These are phyloP conservation scores for Asterophora lycoperdoides DNA, from an alignment of 768 basidiomycete genomes.

Conservation along the genomic window DNA sequence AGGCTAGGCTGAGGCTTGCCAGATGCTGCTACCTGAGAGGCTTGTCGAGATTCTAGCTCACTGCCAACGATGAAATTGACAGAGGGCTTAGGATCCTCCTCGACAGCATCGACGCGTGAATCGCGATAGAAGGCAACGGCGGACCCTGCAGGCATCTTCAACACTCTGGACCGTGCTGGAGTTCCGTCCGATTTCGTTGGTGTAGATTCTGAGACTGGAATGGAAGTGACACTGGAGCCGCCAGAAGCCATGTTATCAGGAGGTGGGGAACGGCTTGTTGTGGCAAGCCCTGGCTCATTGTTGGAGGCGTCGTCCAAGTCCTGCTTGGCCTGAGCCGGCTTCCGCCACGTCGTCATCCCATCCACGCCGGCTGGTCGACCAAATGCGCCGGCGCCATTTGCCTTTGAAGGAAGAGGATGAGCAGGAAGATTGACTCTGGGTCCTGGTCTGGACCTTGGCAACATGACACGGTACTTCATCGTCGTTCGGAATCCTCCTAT, in stretches of 20 bases:
- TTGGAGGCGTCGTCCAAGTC: conserved; percentile 17
- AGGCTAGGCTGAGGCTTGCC: conserved; percentile 21
- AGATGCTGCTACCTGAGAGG: conserved; percentile 17
- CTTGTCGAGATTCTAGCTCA: conserved; percentile 50
- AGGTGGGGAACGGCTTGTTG: conserved; percentile 65
- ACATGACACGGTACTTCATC: conserved; percentile 34
- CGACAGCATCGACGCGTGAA: conserved; percentile 48
- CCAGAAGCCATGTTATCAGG: conserved; percentile 41
- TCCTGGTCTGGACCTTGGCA: conserved; percentile 34
- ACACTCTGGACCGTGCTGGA: conserved; percentile 43
- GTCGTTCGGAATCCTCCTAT: conserved; percentile 33
- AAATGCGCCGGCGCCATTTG: conserved; percentile 34
- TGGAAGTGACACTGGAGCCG: conserved; percentile 23
- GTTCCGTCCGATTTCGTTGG: conserved; percentile 27
- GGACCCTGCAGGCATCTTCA: conserved; percentile 69
- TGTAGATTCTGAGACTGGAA: conserved; percentile 27
- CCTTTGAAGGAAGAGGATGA: conserved; percentile 17
- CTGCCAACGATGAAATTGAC: conserved; percentile 80
- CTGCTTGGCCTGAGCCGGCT: conserved; percentile 22
- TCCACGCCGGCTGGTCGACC: conserved; percentile 40
- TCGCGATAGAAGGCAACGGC: conserved; percentile 72
- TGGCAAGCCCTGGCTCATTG: conserved; percentile 35
- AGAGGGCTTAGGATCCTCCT: conserved; percentile 40
- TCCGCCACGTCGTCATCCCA: conserved; percentile 42
- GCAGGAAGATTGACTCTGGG: conserved; percentile 30